phyloP scores from a whole-genome alignment of 1,139 yeast genomes.

The Debaryomyces fabryi region DNA sequence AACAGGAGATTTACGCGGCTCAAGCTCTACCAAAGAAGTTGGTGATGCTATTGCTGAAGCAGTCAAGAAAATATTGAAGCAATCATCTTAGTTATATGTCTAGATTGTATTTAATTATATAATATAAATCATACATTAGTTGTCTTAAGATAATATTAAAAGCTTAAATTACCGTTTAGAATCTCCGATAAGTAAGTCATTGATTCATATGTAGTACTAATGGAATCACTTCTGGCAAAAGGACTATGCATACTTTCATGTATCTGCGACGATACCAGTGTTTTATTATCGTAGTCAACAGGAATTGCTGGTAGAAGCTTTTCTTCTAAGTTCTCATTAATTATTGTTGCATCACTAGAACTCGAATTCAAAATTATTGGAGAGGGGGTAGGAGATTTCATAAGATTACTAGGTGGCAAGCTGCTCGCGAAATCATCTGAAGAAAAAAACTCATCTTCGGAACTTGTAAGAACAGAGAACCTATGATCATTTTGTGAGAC shows the following conservation, averaged over 20 bases:
- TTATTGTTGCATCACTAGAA: slow-evolving; percentile 40
- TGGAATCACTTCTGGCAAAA: slow-evolving; percentile 11
- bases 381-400: slow-evolving; percentile 8
- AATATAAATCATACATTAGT: background rate
- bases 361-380: slow-evolving; percentile 20
- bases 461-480: slow-evolving; percentile 18
- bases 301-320: slow-evolving; percentile 5
- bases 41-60: slow-evolving; percentile 89
- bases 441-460: slow-evolving; percentile 39
- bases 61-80: slow-evolving; percentile 58
- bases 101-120: slow-evolving; percentile 2
- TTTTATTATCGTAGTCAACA: background rate
- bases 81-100: slow-evolving; percentile 9
- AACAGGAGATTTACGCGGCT: slow-evolving; percentile 90
- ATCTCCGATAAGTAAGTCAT: slow-evolving; percentile 39
- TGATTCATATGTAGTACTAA: slow-evolving; percentile 29
- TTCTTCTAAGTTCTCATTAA: slow-evolving; percentile 19
- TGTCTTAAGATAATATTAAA: slow-evolving; percentile 14
- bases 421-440: slow-evolving; percentile 27
- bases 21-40: slow-evolving; percentile 78
- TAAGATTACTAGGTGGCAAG: background rate
- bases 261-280: background rate
- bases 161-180: slow-evolving; percentile 30
- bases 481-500: background rate
- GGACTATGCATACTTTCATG: background rate